phyloP scores from a whole-genome alignment of 179 eudicot genomes.

The Corrigiola litoralis region DNA sequence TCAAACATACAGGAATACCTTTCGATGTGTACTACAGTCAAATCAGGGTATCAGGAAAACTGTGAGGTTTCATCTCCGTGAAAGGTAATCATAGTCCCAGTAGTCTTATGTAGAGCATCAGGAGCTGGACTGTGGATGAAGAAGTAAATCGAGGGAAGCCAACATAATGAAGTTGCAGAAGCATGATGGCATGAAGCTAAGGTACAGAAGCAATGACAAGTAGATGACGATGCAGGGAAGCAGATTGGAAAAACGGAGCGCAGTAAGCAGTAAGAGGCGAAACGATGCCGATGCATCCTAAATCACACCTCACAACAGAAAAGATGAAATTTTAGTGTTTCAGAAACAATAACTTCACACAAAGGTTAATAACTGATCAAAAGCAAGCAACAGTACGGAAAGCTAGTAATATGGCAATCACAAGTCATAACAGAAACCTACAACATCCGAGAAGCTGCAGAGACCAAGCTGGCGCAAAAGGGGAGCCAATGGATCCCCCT shows the following conservation, averaged over 20 bases:
- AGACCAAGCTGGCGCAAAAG: slow-evolving; percentile 32
- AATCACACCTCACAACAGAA: slow-evolving; percentile 47
- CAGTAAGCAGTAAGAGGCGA: slow-evolving; percentile 39
- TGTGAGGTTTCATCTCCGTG: slow-evolving; percentile 10
- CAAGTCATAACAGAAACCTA: slow-evolving; percentile 52
- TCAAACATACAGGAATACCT: slow-evolving; percentile 10
- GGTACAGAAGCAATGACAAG: slow-evolving; percentile 28
- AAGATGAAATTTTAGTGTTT: slow-evolving; percentile 32
- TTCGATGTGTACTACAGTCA: slow-evolving; percentile 12
- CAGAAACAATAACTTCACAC: slow-evolving; percentile 18
- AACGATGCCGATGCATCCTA: slow-evolving; percentile 42
- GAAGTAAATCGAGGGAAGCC: slow-evolving; percentile 11
- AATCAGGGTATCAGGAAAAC: slow-evolving; percentile 14
- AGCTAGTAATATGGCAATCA: slow-evolving; percentile 17
- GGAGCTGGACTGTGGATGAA: slow-evolving; percentile 18
- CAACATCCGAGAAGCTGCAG: slow-evolving; percentile 27
- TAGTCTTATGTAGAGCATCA: slow-evolving; percentile 19
- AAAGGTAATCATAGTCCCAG: background rate
- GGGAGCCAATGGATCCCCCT: slow-evolving; percentile 24
- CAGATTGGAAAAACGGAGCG: slow-evolving; percentile 27
- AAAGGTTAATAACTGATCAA: slow-evolving; percentile 4
- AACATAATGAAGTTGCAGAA: slow-evolving; percentile 23
- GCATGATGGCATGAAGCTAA: slow-evolving; percentile 24
- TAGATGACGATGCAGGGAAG: slow-evolving; percentile 32
- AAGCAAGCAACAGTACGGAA: slow-evolving; percentile 6